Evolutionary conservation across 768 basidiomycete species (phyloP).

Genomic region (Lepiota brunneoincarnata): DNA sequence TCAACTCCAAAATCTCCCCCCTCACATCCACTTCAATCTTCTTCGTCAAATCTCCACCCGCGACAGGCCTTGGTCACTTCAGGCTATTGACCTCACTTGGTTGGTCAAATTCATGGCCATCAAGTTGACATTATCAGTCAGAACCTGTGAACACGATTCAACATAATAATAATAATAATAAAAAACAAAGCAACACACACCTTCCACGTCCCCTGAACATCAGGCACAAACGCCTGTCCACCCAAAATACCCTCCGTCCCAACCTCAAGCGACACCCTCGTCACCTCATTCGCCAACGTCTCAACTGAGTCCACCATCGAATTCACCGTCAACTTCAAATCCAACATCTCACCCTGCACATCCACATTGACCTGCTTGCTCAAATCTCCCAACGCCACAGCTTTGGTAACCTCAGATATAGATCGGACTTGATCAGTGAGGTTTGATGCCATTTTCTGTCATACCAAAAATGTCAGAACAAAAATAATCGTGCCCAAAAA

Average conservation of each 20-base stretch:
- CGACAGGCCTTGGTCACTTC: conserved; percentile 93
- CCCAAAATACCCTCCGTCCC: conserved; percentile 93
- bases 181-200: conserved; percentile 28
- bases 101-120: conserved; percentile 91
- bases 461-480: too few species aligned
- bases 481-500: background rate
- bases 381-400: conserved; percentile 84
- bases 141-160: conserved; percentile 28
- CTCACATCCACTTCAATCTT: conserved; percentile 90
- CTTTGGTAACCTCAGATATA: conserved; percentile 88
- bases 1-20: conserved; percentile 88
- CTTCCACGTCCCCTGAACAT: conserved; percentile 95
- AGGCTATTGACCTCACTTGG: conserved; percentile 85
- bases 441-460: conserved; percentile 86
- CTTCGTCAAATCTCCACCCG: conserved; percentile 88
- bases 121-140: conserved; percentile 81
- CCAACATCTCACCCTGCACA: conserved; percentile 93
- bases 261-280: conserved; percentile 88
- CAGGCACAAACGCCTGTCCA: conserved; percentile 89
- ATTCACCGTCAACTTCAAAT: conserved; percentile 84
- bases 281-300: conserved; percentile 82
- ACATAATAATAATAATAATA: conserved; percentile 96
- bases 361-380: conserved; percentile 85
- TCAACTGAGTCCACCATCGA: conserved; percentile 79
- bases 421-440: conserved; percentile 86